Evolutionary conservation across 1,284 basidiomycete genomes (phyloP).

Genomic region (Puccinia hordei): DNA sequence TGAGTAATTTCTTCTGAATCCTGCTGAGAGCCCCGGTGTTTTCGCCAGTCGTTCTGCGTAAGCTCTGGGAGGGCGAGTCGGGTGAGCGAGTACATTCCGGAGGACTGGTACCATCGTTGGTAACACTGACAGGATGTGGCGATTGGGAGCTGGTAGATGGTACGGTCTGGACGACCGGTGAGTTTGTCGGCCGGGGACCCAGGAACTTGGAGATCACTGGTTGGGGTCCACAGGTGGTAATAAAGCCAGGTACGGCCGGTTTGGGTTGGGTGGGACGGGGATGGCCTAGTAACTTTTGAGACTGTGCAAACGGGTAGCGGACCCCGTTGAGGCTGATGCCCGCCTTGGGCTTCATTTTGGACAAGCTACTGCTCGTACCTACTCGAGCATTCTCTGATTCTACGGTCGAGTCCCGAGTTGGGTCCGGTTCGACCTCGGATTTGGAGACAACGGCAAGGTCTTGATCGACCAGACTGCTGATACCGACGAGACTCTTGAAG

Average conservation of each 20-base stretch:
- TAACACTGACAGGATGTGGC: no score
- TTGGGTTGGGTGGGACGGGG: not conserved
- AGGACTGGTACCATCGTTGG: no score
- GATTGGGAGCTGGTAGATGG: not conserved
- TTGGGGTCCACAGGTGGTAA: conserved; percentile 30
- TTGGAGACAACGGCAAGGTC: not conserved
- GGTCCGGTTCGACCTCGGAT: no score
- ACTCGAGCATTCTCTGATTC: not conserved
- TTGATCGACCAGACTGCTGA: not conserved
- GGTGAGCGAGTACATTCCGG: no score
- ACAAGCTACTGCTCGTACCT: no score
- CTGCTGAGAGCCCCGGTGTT: not conserved
- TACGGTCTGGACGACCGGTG: no score
- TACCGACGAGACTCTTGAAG: conserved; percentile 39
- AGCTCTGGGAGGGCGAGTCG: no score
- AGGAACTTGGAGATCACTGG: conserved; percentile 35
- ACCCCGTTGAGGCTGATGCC: not conserved
- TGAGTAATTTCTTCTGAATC: conserved; percentile 44
- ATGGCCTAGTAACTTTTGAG: not conserved
- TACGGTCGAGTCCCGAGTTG: not conserved
- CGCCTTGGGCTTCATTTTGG: not conserved
- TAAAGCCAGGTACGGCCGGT: conserved; percentile 28
- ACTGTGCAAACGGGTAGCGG: not conserved
- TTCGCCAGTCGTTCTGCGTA: not conserved
- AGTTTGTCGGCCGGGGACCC: not conserved